Base-by-base conservation (phyloP, 176 grass and related monocot genomes). In the Zea luxurians region DNA sequence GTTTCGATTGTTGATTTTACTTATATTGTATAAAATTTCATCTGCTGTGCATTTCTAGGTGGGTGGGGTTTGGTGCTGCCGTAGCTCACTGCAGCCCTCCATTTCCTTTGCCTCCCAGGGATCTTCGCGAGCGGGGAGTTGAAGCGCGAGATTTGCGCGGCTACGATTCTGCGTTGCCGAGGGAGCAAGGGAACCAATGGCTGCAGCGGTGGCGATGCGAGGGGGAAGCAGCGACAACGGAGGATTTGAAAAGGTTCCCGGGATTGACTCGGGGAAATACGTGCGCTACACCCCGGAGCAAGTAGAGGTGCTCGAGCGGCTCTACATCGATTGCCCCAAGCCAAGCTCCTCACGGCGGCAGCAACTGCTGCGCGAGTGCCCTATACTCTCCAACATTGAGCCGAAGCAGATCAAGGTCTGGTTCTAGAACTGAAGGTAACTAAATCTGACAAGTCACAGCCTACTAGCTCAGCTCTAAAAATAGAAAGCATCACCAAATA, bases 401-500 rank as follows among this genome's bases (percentile, higher is more conserved):
- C 88, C 88, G 0, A 99, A 92, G 75, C 96, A 99, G 81, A 95
- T 99, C 86, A 99, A 99, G n/a, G 96, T 99, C 21, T 99, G 96
- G 96, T 99, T 99, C 58, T 92, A 99, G 62, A 99, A 99, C 73
- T 82, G 96, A 90, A 99, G 96, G 96, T 98, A 88, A 83, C 43
- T 35, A 42, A 1, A 40, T 13, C 17, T 2, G 43, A 15, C 17
- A 5, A 13, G 42, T 35, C 48, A 42, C 0, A 40, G 13, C n/a
- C 1, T 52, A 4, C 37, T 70, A 5, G 8, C 53, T 69, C 8
- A 5, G 8, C 53, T 69, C 8, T 58, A 41, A n/a, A n/a, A n/a
- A n/a, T n/a, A n/a, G n/a, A n/a, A n/a, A n/a, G n/a, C n/a, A n/a
- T n/a, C n/a, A n/a, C n/a, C n/a, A n/a, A n/a, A n/a, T n/a, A n/a